Evolutionary conservation across 306 rosid species (phyloP).

Genomic region (Sicyos edulis): DNA sequence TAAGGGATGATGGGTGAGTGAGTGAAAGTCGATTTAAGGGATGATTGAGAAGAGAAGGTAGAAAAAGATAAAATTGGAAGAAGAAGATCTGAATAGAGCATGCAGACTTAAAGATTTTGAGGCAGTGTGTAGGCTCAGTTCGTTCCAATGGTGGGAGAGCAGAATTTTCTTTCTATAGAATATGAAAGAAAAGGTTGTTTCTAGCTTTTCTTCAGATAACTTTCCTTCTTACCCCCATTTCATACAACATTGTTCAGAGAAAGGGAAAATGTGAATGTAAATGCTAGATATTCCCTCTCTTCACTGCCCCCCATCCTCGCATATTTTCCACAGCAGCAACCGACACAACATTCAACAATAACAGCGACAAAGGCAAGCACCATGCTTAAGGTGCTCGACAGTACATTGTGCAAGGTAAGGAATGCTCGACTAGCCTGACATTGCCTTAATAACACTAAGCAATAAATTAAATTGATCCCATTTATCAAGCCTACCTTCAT

Average conservation of each 20-base stretch:
- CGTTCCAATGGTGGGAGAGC: neutral
- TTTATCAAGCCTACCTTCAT: neutral
- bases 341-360: neutral
- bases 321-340: neutral
- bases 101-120: neutral
- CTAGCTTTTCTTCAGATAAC: neutral
- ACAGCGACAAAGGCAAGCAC: neutral
- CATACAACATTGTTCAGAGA: neutral
- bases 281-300: neutral
- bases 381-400: neutral
- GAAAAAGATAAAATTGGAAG: neutral
- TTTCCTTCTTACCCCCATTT: slow-evolving; percentile 9
- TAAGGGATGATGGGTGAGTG: too few species aligned
- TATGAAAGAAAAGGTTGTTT: neutral
- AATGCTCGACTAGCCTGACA: neutral
- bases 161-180: neutral
- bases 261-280: neutral
- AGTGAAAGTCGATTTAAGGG: neutral
- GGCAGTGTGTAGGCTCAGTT: slow-evolving; percentile 3
- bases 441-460: slow-evolving; percentile 2
- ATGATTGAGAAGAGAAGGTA: neutral
- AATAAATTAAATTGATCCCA: neutral
- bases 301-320: neutral
- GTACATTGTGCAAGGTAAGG: neutral
- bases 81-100: neutral